Base-by-base conservation (phyloP, 177 flowering plant genomes). In the Vitis hybrid region DNA sequence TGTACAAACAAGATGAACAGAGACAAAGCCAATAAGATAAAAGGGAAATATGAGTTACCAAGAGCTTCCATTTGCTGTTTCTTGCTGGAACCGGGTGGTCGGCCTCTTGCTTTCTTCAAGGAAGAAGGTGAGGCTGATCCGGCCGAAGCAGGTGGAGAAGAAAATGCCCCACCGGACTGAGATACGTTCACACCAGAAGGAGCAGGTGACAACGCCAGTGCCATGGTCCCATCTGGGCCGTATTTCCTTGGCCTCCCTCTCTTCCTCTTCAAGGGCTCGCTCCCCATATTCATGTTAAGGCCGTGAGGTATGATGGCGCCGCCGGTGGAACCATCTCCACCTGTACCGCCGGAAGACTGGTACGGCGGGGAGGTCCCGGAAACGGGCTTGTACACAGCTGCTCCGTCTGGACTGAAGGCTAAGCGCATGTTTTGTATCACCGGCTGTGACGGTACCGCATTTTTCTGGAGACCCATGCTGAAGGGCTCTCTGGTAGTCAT, bases 161-260 rank as follows among this genome's bases (percentile, higher is more conserved):
- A 50, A 39, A 50, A 15, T 8, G 8, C 48, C 48, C 48, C 48
- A 39, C 48, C 61, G 2, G 77, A 49, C 54, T 60, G 76, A 29
- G 66, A 3, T 8, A 34, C 66, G 6, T 71, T 59, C 29, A 67
- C 63, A 10, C 71, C 53, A 0, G 78, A 59, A 5, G 86, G 52
- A 0, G 75, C 50, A 2, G 89, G 76, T 1, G 79, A 29, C 45
- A 82, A 55, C 10, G 73, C 83, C 54, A 85, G 64, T 1, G 90
- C 77, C 90, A 93, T 85, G 66, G 82, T 61, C n/a, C 90, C 91
- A 57, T 90, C 98, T 0, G 93, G 91, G 5, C 91, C 95, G 39
- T 93, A 93, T 74, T 93, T 93, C 72, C 98, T 81, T 1, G 98
- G 98, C 77, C 98, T 82, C 8, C 98, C 98, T 71, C 98, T 84